phyloP scores from a whole-genome alignment of 768 basidiomycete species.

The Suillus brevipes region DNA sequence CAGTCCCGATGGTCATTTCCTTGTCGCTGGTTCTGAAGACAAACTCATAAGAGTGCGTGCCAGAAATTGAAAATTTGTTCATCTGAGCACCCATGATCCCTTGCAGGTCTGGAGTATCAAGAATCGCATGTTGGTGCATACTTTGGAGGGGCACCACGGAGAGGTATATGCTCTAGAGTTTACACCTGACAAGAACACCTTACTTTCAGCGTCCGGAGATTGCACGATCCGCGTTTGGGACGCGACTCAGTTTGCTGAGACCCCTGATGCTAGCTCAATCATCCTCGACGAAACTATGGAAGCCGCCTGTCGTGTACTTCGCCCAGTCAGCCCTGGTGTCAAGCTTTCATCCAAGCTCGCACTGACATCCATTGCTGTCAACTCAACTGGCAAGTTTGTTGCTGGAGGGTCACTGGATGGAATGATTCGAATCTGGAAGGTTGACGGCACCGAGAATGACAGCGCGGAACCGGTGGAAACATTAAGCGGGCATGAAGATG shows the following conservation, averaged over 20 bases:
- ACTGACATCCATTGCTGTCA: slow-evolving; percentile 79
- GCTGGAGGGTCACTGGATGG: slow-evolving; percentile 74
- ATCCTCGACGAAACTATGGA: slow-evolving; percentile 51
- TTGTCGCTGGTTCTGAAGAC: slow-evolving; percentile 89
- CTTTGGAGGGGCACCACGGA: slow-evolving; percentile 87
- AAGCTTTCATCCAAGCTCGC: slow-evolving; percentile 23
- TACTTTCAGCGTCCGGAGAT: slow-evolving; percentile 87
- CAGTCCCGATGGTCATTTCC: slow-evolving; percentile 66
- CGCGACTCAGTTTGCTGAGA: slow-evolving; percentile 27
- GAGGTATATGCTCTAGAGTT: slow-evolving; percentile 96
- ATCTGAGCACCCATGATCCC: slow-evolving; percentile 14
- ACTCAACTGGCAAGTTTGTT: slow-evolving; percentile 68
- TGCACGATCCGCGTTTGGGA: slow-evolving; percentile 76
- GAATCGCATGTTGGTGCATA: slow-evolving; percentile 63
- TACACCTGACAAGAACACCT: slow-evolving; percentile 78
- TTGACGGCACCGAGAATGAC: slow-evolving; percentile 48
- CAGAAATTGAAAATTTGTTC: neutral
- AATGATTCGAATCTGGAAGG: slow-evolving; percentile 81
- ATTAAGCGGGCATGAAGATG: slow-evolving; percentile 77
- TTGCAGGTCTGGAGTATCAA: slow-evolving; percentile 90
- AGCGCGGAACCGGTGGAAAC: slow-evolving; percentile 69
- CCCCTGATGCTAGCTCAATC: slow-evolving; percentile 30
- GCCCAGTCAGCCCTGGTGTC: slow-evolving; percentile 16
- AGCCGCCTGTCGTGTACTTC: slow-evolving; percentile 37
- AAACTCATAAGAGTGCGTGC: slow-evolving; percentile 78